Base-by-base conservation (phyloP, 2,329 filamentous ascomycete species). In the Paradendryphiella salina region DNA sequence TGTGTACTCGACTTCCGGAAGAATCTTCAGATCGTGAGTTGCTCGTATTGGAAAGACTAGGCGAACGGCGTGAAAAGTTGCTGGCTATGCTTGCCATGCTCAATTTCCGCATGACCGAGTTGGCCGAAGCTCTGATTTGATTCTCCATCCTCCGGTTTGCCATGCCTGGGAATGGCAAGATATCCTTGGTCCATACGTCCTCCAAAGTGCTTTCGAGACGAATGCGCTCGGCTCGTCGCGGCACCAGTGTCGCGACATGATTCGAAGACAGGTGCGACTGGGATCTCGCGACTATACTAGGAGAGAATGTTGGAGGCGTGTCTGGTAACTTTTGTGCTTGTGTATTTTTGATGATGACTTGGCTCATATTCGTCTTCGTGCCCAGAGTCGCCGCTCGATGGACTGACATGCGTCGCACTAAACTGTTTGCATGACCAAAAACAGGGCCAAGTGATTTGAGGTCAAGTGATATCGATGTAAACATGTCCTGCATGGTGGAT, bases 341-440 rank as follows among this genome's bases (percentile, higher is more conserved):
- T 0, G 92, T 96, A 65, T 95, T 95, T 67, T 89, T 93, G 66
- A 96, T 84, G 39, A 96, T 87, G 43, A 96, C 85, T 65, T 94
- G 89, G 56, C 82, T 87, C 44, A 87, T 72, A 33, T 85, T 80
- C 11, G 83, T 82, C 60, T 85, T 89, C 11, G 85, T 79, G 13
- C 87, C 85, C 18, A 91, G 79, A 0, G 90, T 90, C 1, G 87
- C 86, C 21, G 90, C 84, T 52, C 90, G 82, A 61, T 93, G 89
- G 55, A 96, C 86, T 2, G 90, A 95, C 61, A 91, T 81, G 46
- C 83, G 82, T 52, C 87, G 82, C 50, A 86, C 82, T 58, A 84
- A 69, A 43, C 75, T 79, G 50, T 88, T 85, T 64, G 85, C 84
- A 61, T 87, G 87, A 56, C 88, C 86, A 75, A 90, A 90, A 29